A percentile compares a stretch with the other conserved stretches of the same genome.
Conservation (phyloP, 2,329 filamentous ascomycete species). For the Colletotrichum higginsianum region DNA sequence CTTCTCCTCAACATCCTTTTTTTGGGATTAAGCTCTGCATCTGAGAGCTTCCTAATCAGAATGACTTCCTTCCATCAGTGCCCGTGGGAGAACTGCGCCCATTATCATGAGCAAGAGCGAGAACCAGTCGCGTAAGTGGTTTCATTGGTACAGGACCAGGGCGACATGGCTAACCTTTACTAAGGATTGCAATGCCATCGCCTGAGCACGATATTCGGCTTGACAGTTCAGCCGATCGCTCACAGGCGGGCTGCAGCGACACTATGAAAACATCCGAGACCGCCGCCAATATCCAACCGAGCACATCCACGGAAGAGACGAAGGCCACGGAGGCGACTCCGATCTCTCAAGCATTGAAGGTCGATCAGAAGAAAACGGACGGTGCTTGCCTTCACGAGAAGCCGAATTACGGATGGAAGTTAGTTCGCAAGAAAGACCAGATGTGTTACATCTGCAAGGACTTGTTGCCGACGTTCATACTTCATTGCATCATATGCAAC, state of each 20-base stretch:
- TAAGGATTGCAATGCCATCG: neutral
- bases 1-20: neutral
- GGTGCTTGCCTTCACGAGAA: neutral
- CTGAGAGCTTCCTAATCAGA: too few species aligned
- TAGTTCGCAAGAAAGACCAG: neutral
- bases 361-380: neutral
- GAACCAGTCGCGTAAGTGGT: neutral
- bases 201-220: neutral
- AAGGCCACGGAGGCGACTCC: neutral
- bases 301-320: too few species aligned
- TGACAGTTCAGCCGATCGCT: neutral
- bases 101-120: neutral
- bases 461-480: neutral
- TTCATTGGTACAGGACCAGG: neutral
- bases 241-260: neutral
- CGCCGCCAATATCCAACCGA: too few species aligned
- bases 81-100: neutral
- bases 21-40: too few species aligned
- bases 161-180: neutral
- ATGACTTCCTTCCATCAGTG: neutral
- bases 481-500: neutral
- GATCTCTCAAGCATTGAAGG: neutral
- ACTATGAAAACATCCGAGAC: neutral
- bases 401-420: neutral
- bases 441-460: neutral